Conservation (phyloP, 345 rosid species). For the Physaria fendleri region DNA sequence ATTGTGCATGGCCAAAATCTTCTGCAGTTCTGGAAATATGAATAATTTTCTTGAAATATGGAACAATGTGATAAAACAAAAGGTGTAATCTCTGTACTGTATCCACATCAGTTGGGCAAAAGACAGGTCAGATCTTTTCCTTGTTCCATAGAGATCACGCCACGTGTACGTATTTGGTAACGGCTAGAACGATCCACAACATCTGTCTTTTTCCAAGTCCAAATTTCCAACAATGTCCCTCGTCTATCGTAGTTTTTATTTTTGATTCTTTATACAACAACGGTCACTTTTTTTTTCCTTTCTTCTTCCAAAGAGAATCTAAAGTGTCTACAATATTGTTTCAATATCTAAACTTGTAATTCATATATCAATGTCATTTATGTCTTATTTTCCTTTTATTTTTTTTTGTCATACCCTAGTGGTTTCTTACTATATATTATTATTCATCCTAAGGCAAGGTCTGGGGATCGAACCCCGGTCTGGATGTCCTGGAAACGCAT, state of each 20-base stretch:
- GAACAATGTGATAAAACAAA: slow-evolving; percentile 11
- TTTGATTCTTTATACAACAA: neutral
- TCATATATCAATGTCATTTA: no score
- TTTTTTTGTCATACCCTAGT: no score
- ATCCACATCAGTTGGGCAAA: slow-evolving; percentile 28
- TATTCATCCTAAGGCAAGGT: no score
- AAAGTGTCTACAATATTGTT: no score
- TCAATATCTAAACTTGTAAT: no score
- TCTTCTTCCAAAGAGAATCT: no score
- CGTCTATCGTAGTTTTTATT: neutral
- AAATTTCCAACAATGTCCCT: slow-evolving; percentile 8
- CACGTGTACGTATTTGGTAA: slow-evolving; percentile 26
- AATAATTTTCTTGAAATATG: neutral
- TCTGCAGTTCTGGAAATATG: slow-evolving; percentile 21
- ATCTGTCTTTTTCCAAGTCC: slow-evolving; percentile 11
- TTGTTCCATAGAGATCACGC: neutral
- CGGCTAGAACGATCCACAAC: slow-evolving; percentile 29
- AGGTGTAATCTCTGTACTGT: slow-evolving; percentile 6
- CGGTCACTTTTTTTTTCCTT: no score
- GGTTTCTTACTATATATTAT: no score
- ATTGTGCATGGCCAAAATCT: slow-evolving; percentile 26
- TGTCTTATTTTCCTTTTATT: no score
- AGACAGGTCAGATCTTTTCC: slow-evolving; percentile 21
- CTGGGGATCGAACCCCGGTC: no score
- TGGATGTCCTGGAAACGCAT: no score